These are phyloP conservation scores for Oenanthe javanica DNA, from an alignment of 140 eudicot species.

Conservation along the genomic window DNA sequence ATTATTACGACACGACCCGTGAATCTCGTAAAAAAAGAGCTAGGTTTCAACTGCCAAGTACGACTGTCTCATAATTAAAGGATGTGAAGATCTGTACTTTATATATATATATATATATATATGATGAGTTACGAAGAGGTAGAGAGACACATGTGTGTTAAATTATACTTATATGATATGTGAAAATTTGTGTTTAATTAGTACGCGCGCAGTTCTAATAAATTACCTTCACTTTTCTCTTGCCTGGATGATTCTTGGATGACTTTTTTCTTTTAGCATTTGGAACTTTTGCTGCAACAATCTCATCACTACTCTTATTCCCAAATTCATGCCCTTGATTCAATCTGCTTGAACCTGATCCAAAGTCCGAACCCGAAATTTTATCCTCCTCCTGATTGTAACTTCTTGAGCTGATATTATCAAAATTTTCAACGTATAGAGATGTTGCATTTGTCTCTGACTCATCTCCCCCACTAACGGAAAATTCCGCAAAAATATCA, in stretches of 20 bases:
- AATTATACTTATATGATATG: neutral
- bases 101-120: too few species aligned
- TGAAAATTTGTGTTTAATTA: too few species aligned
- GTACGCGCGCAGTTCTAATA: neutral
- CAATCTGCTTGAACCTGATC: neutral
- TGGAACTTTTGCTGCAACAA: constrained; percentile 11
- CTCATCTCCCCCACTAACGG: constrained; percentile 40
- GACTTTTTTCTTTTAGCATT: constrained; percentile 39
- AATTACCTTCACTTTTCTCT: constrained; percentile 80
- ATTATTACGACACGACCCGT: neutral
- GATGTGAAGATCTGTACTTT: constrained; percentile 6
- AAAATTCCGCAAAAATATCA: constrained; percentile 36
- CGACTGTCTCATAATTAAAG: neutral
- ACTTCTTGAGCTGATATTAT: constrained; percentile 19
- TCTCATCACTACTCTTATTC: constrained; percentile 29
- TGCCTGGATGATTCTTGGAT: constrained; percentile 47
- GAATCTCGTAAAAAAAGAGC: constrained; percentile 2
- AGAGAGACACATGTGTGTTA: neutral
- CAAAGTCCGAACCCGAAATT: constrained; percentile 12
- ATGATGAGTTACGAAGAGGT: neutral
- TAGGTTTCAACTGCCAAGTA: neutral
- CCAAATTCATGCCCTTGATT: constrained; percentile 24
- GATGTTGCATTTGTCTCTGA: constrained; percentile 22
- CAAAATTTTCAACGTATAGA: constrained; percentile 10
- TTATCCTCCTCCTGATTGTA: constrained; percentile 23